Evolutionary conservation across 148 eudicot species (phyloP), one percentile per base, ranked within the genome.

Genomic region (Vaccinium darrowii): DNA sequence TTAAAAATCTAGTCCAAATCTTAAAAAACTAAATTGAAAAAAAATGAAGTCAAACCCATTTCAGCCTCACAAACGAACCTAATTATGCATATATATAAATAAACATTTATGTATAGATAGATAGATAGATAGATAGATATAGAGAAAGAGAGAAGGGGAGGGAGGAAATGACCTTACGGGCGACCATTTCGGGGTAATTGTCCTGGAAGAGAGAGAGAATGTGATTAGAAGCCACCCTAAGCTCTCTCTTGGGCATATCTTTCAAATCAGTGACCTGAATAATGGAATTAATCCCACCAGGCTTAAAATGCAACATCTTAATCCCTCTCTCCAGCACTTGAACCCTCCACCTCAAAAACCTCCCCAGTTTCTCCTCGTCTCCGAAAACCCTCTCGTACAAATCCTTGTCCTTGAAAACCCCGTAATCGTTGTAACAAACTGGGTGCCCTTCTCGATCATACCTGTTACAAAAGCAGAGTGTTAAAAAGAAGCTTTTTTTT

Each of bases 161-260:
- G 9, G 50, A 30, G 39, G 43, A 2, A 39, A 36, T n/a, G 43
- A 96, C 99, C 98, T 96, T 94, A 15, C 91, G 88, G 15, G 99
- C 99, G 76, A 96, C 99, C 97, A 96, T 91, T 88, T 96, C 99
- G 82, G 98, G 99, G 74, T 96, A 96, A 80, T 96, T 96, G 81
- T 96, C 99, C 71, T 96, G 99, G 73, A 96, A 94, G 9, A 96
- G 89, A 5, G 99, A 93, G 0, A 96, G 69, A 81, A 95, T 95
- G 56, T 95, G 97, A 83, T 97, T 95, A 82, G 95, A 92, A 8
- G 98, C 99, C 51, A 88, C 92, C 85, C 99, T 90, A 8, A 96
- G 94, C 85, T 97, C 95, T 79, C 96, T 90, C 54, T 95, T 97
- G 43, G 99, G 99, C 98, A 95, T 95, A 62, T 95, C 98, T 67